Conservation (phyloP, 345 rosid genomes). For the Eucalyptus tenuipes region DNA sequence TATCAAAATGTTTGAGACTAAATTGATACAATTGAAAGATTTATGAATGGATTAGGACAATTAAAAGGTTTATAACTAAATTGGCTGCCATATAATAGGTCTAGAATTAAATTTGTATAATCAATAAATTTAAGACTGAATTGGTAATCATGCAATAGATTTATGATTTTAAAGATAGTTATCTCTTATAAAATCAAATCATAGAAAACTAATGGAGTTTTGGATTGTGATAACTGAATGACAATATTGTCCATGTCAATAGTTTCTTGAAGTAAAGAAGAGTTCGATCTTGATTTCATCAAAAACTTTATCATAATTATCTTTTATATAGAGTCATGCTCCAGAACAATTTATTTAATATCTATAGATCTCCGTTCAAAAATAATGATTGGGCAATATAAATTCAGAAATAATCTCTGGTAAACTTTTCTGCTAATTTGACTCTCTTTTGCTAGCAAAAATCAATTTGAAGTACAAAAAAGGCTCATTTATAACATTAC, state of each 20-base stretch:
- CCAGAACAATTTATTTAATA: not conserved
- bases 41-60: rapidly evolving
- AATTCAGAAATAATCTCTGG: not conserved
- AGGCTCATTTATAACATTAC: not conserved
- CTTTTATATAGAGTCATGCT: not conserved
- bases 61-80: too few species aligned
- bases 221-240: not conserved
- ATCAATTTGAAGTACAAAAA: not conserved
- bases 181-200: not conserved
- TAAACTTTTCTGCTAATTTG: not conserved
- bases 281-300: not conserved
- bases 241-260: not conserved
- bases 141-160: too few species aligned
- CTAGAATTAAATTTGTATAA: too few species aligned
- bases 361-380: not conserved
- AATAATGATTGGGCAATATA: not conserved
- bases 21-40: too few species aligned
- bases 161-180: too few species aligned
- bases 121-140: too few species aligned
- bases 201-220: not conserved
- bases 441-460: not conserved
- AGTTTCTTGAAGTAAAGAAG: not conserved
- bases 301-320: not conserved
- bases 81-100: too few species aligned
- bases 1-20: too few species aligned